phyloP scores from a whole-genome alignment of 805 yeast genomes.

The Ogataea pignaliae region DNA sequence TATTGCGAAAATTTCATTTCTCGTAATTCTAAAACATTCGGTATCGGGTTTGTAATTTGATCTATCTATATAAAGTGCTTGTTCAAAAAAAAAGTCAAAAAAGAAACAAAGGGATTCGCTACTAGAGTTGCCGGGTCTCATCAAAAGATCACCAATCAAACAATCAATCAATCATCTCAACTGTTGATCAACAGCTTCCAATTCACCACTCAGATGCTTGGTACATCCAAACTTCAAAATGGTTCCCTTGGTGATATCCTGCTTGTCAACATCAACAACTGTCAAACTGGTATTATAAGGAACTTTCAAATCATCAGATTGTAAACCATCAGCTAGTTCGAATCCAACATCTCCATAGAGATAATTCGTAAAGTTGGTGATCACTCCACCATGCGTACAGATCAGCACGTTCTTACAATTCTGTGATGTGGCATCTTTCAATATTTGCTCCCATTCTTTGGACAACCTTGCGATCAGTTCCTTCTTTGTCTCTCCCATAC shows the following conservation, averaged over 20 bases:
- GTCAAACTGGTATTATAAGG: slow-evolving; percentile 78
- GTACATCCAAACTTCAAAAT: slow-evolving; percentile 63
- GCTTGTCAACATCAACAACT: slow-evolving; percentile 50
- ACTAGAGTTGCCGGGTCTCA: too few species aligned
- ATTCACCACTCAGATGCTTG: slow-evolving; percentile 56
- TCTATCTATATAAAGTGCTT: too few species aligned
- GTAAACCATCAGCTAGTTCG: slow-evolving; percentile 34
- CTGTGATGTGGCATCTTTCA: slow-evolving; percentile 32
- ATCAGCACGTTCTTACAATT: slow-evolving; percentile 48
- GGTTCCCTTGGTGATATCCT: slow-evolving; percentile 32
- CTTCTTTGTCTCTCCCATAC: slow-evolving; percentile 57
- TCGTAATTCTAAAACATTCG: too few species aligned
- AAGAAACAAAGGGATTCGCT: too few species aligned
- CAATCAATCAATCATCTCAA: slow-evolving; percentile 28
- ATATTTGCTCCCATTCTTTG: slow-evolving; percentile 38
- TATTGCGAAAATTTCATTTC: too few species aligned
- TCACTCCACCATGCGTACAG: slow-evolving; percentile 81
- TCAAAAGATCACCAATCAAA: too few species aligned
- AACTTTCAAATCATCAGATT: slow-evolving; percentile 41
- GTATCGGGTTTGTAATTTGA: too few species aligned
- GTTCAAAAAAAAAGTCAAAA: too few species aligned
- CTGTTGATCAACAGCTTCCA: slow-evolving; percentile 45
- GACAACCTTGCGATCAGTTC: slow-evolving; percentile 47
- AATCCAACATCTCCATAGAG: slow-evolving; percentile 38
- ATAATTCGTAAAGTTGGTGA: slow-evolving; percentile 54